phyloP scores from a whole-genome alignment of 768 basidiomycete species.

The Lactarius pseudohatsudake region DNA sequence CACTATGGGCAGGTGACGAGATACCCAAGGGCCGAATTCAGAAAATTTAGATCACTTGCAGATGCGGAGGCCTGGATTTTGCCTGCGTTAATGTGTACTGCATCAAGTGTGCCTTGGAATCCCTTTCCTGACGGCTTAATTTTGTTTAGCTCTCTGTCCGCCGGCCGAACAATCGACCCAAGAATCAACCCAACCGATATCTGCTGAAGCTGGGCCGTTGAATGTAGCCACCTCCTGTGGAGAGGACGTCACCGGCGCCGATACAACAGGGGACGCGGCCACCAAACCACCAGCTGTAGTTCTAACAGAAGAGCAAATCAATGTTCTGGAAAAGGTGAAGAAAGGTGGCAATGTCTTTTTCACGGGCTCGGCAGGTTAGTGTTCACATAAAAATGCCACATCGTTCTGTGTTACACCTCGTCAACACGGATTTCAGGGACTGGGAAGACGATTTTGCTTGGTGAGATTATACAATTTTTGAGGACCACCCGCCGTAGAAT shows the following conservation, averaged over 20 bases:
- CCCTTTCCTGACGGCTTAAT: neutral
- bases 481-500: constrained; percentile 40
- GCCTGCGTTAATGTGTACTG: neutral
- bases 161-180: neutral
- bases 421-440: constrained; percentile 48
- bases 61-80: constrained; percentile 56
- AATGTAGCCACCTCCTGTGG: neutral
- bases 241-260: neutral
- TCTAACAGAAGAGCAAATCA: constrained; percentile 54
- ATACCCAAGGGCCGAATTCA: constrained; percentile 52
- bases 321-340: constrained; percentile 53
- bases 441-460: constrained; percentile 79
- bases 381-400: neutral
- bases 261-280: neutral
- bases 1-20: constrained; percentile 45
- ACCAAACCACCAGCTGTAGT: constrained; percentile 29
- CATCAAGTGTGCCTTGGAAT: neutral
- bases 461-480: constrained; percentile 63
- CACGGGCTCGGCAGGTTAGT: constrained; percentile 77
- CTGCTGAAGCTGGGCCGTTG: neutral
- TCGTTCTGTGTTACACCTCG: neutral
- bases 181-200: neutral
- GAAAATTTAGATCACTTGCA: constrained; percentile 46
- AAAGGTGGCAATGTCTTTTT: constrained; percentile 73
- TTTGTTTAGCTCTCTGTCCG: neutral